Evolutionary conservation across 371 early-diverging fungal genomes (phyloP), one percentile per base, ranked within the genome.

Genomic region (Syncephalastrum racemosum): DNA sequence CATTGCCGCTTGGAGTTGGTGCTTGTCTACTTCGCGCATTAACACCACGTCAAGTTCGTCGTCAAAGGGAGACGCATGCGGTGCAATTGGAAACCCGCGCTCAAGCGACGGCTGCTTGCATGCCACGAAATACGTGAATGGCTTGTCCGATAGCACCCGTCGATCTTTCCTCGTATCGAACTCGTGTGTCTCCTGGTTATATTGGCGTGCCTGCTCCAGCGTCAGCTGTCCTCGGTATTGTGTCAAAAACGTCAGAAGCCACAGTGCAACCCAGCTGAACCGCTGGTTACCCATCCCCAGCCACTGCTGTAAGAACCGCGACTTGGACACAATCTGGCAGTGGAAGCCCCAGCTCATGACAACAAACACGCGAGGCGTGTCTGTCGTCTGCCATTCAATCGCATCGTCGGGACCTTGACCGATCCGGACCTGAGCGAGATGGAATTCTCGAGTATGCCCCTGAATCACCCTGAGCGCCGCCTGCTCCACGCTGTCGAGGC

Each of bases 341-440:
- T 79, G 79, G 52, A 79, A 79, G 23, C 79, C 79, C 72, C 74
- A 79, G 27, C 76, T 75, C 70, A 79, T 60, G 14, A 79, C 76
- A 12, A 79, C 76, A 0, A 79, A 31, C 8, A 79, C 39, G 4
- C 70, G 63, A 1, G 44, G 39, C 3, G 52, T 54, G 1, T 27
- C 24, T n/a, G 27, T 15, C 4, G 23, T 20, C 8, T 6, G 19
- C 12, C 3, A 10, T 14, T 24, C 44, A 12, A 23, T 53, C 42
- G 27, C 47, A 44, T 58, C 41, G 12, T 41, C 53, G n/a, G 61
- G 59, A 5, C 36, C 36, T 12, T 31, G 6, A 1, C 74, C 72
- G 22, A 75, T 46, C 14, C 53, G 23, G 8, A 73, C 72, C 31
- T 73, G 63, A 55, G 74, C 64, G 2, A 64, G 39, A n/a, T 58